Percentiles rank a stretch among this genome's conserved stretches.
These are phyloP conservation scores for Paralagenidium karlingii DNA, from an alignment of 352 stramenopile genomes.

Conservation along the genomic window DNA sequence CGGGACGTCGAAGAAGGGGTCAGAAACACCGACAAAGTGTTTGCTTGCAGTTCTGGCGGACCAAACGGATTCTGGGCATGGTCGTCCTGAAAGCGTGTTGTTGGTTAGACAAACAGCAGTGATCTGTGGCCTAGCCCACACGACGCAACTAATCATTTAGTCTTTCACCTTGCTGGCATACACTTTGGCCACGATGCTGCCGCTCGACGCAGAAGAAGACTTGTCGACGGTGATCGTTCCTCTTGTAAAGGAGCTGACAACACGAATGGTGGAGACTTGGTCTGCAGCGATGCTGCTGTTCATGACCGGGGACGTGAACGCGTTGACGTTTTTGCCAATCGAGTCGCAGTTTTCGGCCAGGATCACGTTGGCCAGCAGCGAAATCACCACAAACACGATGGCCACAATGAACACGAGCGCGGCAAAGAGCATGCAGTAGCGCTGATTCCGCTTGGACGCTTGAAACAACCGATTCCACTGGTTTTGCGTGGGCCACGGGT, in stretches of 20 bases:
- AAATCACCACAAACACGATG: slow-evolving; percentile 35
- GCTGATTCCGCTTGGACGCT: slow-evolving; percentile 39
- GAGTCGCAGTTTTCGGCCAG: slow-evolving; percentile 57
- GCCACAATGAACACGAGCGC: slow-evolving; percentile 27
- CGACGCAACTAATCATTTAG: no score
- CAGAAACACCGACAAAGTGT: no score
- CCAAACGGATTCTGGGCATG: no score
- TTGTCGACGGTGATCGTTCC: slow-evolving; percentile 18
- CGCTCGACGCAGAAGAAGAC: no score
- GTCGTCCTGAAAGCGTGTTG: no score
- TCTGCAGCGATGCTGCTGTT: slow-evolving; percentile 5
- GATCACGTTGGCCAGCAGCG: slow-evolving; percentile 47
- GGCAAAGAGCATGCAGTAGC: slow-evolving; percentile 44
- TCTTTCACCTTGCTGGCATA: no score
- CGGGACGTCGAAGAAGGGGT: no score
- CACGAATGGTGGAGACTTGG: slow-evolving; percentile 6
- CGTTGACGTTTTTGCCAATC: slow-evolving; percentile 35
- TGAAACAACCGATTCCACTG: slow-evolving; percentile 52
- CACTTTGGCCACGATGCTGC: no score
- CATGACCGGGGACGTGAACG: slow-evolving; percentile 23
- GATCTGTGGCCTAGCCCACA: no score
- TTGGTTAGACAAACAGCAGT: no score
- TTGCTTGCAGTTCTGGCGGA: no score
- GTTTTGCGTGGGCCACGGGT: slow-evolving; percentile 1
- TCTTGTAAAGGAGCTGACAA: slow-evolving; percentile 29